These are phyloP conservation scores for Colletotrichum higginsianum DNA, from an alignment of 2,329 filamentous ascomycete genomes.

Conservation along the genomic window DNA sequence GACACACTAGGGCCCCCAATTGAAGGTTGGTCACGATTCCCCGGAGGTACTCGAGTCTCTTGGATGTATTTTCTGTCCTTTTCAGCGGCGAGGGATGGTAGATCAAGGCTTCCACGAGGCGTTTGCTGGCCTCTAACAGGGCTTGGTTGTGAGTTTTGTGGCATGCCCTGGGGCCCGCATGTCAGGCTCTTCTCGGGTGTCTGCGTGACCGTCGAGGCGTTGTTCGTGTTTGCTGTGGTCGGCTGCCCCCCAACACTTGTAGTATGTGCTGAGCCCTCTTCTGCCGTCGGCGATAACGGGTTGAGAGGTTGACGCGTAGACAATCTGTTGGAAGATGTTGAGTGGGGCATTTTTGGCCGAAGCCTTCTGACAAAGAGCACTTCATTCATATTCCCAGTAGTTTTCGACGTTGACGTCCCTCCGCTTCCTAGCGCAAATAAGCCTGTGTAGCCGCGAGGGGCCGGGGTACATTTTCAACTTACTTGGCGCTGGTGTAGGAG, in stretches of 20 bases:
- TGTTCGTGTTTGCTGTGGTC: neutral
- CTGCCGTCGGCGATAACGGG: constrained; percentile 49
- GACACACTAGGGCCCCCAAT: constrained; percentile 41
- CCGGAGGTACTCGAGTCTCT: too few species aligned
- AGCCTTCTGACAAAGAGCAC: constrained; percentile 40
- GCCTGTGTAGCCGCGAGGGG: constrained; percentile 28
- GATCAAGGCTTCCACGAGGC: neutral
- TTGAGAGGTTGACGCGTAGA: constrained; percentile 40
- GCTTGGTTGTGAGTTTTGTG: neutral
- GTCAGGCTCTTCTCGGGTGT: neutral
- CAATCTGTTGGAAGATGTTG: constrained; percentile 38
- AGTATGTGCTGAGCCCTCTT: constrained; percentile 46
- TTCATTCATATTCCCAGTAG: constrained; percentile 21
- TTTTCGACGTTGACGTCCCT: constrained; percentile 20
- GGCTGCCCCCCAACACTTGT: neutral
- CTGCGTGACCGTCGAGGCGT: neutral
- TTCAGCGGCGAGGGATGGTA: neutral
- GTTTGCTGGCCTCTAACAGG: neutral
- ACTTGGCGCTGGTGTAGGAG: constrained; percentile 51
- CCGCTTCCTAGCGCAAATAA: constrained; percentile 33
- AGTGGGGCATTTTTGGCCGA: constrained; percentile 42
- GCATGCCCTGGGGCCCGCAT: neutral
- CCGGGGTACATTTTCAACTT: constrained; percentile 34
- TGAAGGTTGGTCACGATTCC: neutral
- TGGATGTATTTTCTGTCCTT: neutral